Conservation (phyloP, 1,284 basidiomycete genomes). For the Kwoniella shivajii region DNA sequence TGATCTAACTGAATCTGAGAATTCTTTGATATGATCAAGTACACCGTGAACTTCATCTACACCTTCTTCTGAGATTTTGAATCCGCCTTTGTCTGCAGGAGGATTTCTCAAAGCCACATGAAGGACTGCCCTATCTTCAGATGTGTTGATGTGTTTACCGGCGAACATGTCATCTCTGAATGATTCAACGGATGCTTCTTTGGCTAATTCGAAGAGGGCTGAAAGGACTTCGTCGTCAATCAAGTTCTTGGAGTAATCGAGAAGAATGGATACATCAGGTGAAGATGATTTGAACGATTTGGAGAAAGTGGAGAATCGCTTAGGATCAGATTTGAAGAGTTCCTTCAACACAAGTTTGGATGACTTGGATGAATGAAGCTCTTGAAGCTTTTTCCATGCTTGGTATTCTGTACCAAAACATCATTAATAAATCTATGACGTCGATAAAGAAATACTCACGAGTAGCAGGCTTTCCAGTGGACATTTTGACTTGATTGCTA, state of each 20-base stretch:
- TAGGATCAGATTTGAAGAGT: slow-evolving; percentile 84
- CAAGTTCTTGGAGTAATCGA: slow-evolving; percentile 97
- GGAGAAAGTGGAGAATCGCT: slow-evolving; percentile 83
- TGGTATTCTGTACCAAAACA: slow-evolving; percentile 66
- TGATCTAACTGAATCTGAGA: slow-evolving; percentile 80
- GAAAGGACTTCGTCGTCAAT: slow-evolving; percentile 82
- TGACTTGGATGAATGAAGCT: slow-evolving; percentile 75
- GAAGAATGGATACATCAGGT: slow-evolving; percentile 73
- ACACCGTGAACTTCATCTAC: slow-evolving; percentile 79
- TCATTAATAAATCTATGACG: not conserved
- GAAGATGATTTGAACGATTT: slow-evolving; percentile 70
- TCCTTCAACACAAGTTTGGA: slow-evolving; percentile 80
- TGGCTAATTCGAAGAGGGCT: slow-evolving; percentile 74
- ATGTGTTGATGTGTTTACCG: slow-evolving; percentile 97
- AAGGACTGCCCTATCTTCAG: slow-evolving; percentile 92
- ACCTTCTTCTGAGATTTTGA: slow-evolving; percentile 73
- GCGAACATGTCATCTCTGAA: slow-evolving; percentile 91
- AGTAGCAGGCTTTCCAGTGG: slow-evolving; percentile 44
- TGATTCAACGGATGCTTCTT: slow-evolving; percentile 82
- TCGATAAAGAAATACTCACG: slow-evolving; percentile 29
- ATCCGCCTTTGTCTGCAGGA: slow-evolving; percentile 60
- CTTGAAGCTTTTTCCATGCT: slow-evolving; percentile 88
- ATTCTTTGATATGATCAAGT: slow-evolving; percentile 87
- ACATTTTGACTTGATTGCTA: slow-evolving; percentile 33
- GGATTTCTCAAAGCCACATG: slow-evolving; percentile 90